Evolutionary conservation across 495 filamentous ascomycete genomes (phyloP).

Genomic region (Pyrenula massariospora): DNA sequence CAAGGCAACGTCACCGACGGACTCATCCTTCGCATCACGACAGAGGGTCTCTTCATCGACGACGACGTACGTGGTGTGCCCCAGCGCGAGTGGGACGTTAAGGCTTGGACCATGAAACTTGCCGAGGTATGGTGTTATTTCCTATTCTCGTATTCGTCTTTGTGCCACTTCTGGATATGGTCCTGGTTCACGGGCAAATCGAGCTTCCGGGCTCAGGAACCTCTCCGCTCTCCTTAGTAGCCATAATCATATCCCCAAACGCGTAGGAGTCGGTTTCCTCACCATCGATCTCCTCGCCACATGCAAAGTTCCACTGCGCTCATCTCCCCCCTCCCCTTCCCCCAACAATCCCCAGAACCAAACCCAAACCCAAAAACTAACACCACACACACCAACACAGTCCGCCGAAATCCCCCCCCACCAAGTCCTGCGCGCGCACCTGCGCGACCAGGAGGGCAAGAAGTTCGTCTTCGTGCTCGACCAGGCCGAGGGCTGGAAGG

Average conservation of each 20-base stretch:
- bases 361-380: too few species aligned
- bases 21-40: constrained; percentile 70
- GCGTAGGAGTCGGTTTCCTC: neutral
- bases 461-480: constrained; percentile 72
- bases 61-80: constrained; percentile 79
- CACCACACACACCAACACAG: constrained; percentile 33
- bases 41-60: constrained; percentile 90
- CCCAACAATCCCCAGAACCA: too few species aligned
- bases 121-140: constrained; percentile 85
- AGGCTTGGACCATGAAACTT: constrained; percentile 89
- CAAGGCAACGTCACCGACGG: constrained; percentile 72
- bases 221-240: neutral
- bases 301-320: neutral
- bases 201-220: neutral
- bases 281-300: neutral
- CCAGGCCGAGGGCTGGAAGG: constrained; percentile 87
- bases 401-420: constrained; percentile 46
- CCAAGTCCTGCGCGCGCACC: constrained; percentile 70
- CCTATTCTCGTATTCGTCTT: too few species aligned
- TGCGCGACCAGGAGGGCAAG: constrained; percentile 75
- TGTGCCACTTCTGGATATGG: too few species aligned
- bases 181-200: too few species aligned
- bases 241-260: neutral
- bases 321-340: too few species aligned
- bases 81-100: constrained; percentile 95